Base-by-base conservation (phyloP, 2,329 filamentous ascomycete species). In the Colletotrichum destructivum region DNA sequence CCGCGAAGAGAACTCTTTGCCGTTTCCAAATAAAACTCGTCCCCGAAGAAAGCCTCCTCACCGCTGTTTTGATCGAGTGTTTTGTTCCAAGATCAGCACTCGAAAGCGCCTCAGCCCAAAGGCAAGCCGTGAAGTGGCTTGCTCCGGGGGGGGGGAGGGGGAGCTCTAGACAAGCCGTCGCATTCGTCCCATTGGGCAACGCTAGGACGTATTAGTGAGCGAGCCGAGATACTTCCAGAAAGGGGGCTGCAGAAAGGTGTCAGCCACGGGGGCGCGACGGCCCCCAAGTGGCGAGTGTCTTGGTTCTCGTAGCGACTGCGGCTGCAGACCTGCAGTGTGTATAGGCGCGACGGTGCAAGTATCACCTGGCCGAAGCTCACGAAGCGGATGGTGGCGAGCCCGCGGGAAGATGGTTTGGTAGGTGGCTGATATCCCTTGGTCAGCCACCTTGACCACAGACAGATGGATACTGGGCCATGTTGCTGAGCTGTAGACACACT, bases 41-140 rank as follows among this genome's bases (percentile, higher is more conserved):
- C 56, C 56, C 51, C 62, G 59, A 68, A 21, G 52, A 62, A 23
- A 62, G 26, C 26, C 26, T 26, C 60, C 69, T 68, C 64, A 71
- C 69, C 69, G 69, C 69, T 47, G 35, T 69, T 71, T 69, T 26
- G 56, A 61, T 52, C 46, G 47, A 40, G 44, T 8, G 21, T 26
- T 9, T 47, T 49, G 31, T 18, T 38, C 13, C 23, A 18, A 60
- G 57, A 69, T 63, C 65, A 59, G 46, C 69, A 55, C 38, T 44
- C 35, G 8, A 21, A 26, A 26, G n/a, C 18, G 47, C 13, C 15
- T 23, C 57, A 55, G 57, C 16, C 49, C 47, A 15, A 71, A 26
- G 26, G 26, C 26, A 26, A 26, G 68, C 57, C 42, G 35, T n/a
- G 26, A 26, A 51, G 51, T 46, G 44, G 63, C 62, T 66, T 57